Evolutionary conservation across 2,329 filamentous ascomycete genomes (phyloP), one percentile per base, ranked within the genome.

Genomic region (Talaromyces albobiverticillius): DNA sequence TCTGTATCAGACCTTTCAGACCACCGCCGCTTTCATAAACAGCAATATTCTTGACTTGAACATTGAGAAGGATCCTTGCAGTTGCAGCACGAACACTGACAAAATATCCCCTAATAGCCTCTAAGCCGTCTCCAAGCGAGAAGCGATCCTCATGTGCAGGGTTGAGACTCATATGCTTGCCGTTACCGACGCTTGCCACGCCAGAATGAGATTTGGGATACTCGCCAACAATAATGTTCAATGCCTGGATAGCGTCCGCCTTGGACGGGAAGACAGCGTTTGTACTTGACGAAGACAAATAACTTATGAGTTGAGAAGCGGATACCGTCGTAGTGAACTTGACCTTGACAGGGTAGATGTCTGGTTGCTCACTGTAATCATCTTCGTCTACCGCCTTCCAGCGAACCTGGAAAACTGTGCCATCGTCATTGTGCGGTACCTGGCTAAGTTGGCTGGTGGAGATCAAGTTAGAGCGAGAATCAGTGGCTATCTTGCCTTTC

Each of bases 91-190:
- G 80, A 26, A 84, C 79, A 61, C 82, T 86, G 10, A 82, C 73
- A 62, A 81, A 86, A 67, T 82, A 87, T 0, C 85, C 85, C 40
- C 83, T 76, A 3, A 84, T 65, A 0, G 82, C 82, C 46, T 80
- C 72, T 0, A 87, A 69, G 1, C 82, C 82, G 10, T 64, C 71
- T 2, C 74, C 76, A 1, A 87, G 72, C 0, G 76, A 73, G 58
- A 79, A 84, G 83, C 83, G 58, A 46, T 79, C 71, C 6, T 61
- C 56, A 3, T 61, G 58, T 3, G 61, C 63, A 0, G 60, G 64
- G 11, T 67, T 53, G 40, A 78, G 62, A 0, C 76, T 73, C 57
- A 79, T 84, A 53, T 79, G 77, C 42, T 78, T 79, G 64, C 83
- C 85, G 3, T 73, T 68, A 0, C 79, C 79, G n/a, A 80, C 71